These are phyloP conservation scores for Umbelopsis vinacea DNA, from an alignment of 192 early-diverging fungal genomes.

Conservation along the genomic window DNA sequence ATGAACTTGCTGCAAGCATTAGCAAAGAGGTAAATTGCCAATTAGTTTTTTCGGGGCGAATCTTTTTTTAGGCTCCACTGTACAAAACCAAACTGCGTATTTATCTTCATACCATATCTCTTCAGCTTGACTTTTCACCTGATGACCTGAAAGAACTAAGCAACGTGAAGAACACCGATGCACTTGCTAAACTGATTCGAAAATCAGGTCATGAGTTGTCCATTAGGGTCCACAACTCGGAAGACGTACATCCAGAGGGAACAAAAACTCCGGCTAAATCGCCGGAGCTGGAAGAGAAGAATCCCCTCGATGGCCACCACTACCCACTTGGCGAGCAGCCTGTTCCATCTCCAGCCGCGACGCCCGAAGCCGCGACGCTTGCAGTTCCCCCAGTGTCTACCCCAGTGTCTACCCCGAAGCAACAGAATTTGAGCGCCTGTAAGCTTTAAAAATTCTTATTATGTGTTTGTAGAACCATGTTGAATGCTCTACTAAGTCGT, in stretches of 20 bases:
- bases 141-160: slow-evolving; percentile 19
- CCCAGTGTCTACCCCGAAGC: neutral
- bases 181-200: slow-evolving; percentile 36
- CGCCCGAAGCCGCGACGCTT: too few species aligned
- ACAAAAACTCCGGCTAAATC: neutral
- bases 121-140: slow-evolving; percentile 25
- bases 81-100: too few species aligned
- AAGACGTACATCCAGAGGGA: slow-evolving; percentile 25
- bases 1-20: slow-evolving; percentile 3
- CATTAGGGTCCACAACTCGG: slow-evolving; percentile 38
- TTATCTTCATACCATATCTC: neutral
- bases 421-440: neutral
- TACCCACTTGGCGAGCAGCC: neutral
- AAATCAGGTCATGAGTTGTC: slow-evolving; percentile 31
- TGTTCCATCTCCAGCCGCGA: too few species aligned
- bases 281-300: slow-evolving; percentile 18
- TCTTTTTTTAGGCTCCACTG: too few species aligned
- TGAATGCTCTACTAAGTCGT: neutral
- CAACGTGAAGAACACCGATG: slow-evolving; percentile 32
- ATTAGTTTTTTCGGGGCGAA: too few species aligned
- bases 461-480: neutral
- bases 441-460: neutral
- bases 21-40: slow-evolving; percentile 19
- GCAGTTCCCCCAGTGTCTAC: neutral
- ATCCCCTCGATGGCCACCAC: neutral